These are phyloP conservation scores for Aechmea fasciata DNA, from an alignment of 176 grass and related monocot genomes.

Conservation along the genomic window DNA sequence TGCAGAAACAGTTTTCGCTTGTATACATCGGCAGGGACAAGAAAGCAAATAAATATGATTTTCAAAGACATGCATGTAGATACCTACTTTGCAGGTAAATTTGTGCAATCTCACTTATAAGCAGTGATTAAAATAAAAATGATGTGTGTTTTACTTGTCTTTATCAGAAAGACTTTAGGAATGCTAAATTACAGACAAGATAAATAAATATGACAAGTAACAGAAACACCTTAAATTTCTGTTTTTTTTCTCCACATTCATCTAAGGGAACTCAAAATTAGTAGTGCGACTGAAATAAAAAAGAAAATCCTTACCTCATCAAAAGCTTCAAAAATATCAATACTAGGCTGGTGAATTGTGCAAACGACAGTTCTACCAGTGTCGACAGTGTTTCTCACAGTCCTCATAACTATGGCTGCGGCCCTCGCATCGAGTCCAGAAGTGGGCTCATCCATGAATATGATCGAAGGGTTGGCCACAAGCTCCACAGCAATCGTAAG, in stretches of 20 bases:
- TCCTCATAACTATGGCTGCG: slow-evolving; percentile 57
- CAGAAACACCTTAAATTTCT: too few relatives aligned
- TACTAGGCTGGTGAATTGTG: slow-evolving; percentile 62
- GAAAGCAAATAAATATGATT: too few relatives aligned
- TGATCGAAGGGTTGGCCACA: slow-evolving; percentile 59
- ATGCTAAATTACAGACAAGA: too few relatives aligned
- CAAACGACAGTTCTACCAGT: slow-evolving; percentile 63
- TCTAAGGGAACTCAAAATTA: background rate
- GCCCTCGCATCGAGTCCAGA: slow-evolving; percentile 61
- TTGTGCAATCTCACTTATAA: too few relatives aligned
- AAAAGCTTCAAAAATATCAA: slow-evolving; percentile 60
- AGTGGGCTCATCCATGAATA: slow-evolving; percentile 74
- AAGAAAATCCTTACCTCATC: slow-evolving; percentile 38
- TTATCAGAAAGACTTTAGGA: too few relatives aligned
- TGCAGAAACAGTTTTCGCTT: too few relatives aligned
- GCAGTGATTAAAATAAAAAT: too few relatives aligned
- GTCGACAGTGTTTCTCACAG: slow-evolving; percentile 53
- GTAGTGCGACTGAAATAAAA: slow-evolving; percentile 1
- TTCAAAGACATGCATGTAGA: too few relatives aligned
- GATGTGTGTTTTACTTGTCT: too few relatives aligned
- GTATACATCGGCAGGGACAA: too few relatives aligned
- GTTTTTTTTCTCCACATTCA: background rate
- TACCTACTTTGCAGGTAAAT: too few relatives aligned
- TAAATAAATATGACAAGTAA: too few relatives aligned
- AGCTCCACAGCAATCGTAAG: slow-evolving; percentile 56